Conservation (phyloP, 2,329 filamentous ascomycete species). For the Dactylellina drechsleri region DNA sequence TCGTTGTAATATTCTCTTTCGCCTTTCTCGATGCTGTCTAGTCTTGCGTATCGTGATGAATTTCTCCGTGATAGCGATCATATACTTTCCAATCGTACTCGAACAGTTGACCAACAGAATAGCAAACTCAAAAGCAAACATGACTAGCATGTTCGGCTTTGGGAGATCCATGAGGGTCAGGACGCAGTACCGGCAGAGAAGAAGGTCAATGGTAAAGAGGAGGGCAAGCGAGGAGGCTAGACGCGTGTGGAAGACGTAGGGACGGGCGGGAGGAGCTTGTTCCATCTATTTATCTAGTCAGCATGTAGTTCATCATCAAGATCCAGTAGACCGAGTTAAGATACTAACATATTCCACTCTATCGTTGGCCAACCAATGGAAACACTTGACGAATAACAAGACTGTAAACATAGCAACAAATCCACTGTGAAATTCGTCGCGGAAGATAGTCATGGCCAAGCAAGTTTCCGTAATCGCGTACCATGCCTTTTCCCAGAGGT, state of each 20-base stretch:
- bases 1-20: constrained; percentile 73
- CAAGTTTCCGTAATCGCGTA: constrained; percentile 97
- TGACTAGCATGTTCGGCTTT: constrained; percentile 97
- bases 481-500: constrained; percentile 97
- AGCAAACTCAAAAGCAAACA: constrained; percentile 98
- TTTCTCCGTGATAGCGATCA: constrained; percentile 80
- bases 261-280: constrained; percentile 91
- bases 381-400: constrained; percentile 92
- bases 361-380: constrained; percentile 97
- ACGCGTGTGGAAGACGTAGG: constrained; percentile 84
- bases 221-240: constrained; percentile 80
- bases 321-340: background rate
- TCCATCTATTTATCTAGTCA: constrained; percentile 65
- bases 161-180: constrained; percentile 85
- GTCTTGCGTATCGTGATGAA: constrained; percentile 80
- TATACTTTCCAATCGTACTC: constrained; percentile 81
- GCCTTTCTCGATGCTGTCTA: constrained; percentile 74
- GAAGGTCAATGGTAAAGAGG: constrained; percentile 81
- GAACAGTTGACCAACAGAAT: constrained; percentile 82
- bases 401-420: constrained; percentile 97
- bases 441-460: constrained; percentile 97
- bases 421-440: constrained; percentile 92
- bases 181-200: constrained; percentile 82
- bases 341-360: constrained; percentile 80
- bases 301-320: background rate